phyloP scores from a whole-genome alignment of 495 filamentous ascomycete species.

The Penicillium riverlandense region DNA sequence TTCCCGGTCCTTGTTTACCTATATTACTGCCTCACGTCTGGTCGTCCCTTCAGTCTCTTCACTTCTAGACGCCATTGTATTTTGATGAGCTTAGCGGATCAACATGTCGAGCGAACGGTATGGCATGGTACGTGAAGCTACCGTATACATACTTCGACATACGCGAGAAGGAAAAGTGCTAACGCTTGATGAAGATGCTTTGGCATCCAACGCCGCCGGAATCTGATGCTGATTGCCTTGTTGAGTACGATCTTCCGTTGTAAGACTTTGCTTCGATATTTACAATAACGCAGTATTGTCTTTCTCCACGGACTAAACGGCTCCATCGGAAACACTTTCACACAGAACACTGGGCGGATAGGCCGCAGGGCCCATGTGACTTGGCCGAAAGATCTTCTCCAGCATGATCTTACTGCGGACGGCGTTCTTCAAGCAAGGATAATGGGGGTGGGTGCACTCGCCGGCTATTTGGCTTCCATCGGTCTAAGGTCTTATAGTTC shows the following conservation, averaged over 20 bases:
- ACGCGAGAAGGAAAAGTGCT: not conserved
- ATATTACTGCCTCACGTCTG: too few species aligned
- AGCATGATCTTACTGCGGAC: not conserved
- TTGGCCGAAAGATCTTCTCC: not conserved
- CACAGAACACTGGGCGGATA: not conserved
- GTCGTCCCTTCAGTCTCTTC: too few species aligned
- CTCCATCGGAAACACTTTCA: slow-evolving; percentile 1
- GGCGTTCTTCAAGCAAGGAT: not conserved
- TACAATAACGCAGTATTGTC: not conserved
- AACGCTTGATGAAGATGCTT: not conserved
- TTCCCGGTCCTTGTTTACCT: too few species aligned
- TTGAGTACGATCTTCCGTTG: not conserved
- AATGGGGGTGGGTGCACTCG: not conserved
- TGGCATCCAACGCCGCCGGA: not conserved
- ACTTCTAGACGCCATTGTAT: too few species aligned
- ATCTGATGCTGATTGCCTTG: not conserved
- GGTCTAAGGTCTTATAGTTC: not conserved
- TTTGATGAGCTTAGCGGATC: too few species aligned
- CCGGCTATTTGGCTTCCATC: too few species aligned
- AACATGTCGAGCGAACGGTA: too few species aligned
- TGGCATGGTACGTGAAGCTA: too few species aligned
- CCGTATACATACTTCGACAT: too few species aligned
- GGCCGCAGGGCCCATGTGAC: not conserved
- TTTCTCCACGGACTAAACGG: slow-evolving; percentile 3
- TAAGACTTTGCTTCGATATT: too few species aligned